phyloP scores from a whole-genome alignment of 495 filamentous ascomycete genomes.

The Aspergillus ostianus region DNA sequence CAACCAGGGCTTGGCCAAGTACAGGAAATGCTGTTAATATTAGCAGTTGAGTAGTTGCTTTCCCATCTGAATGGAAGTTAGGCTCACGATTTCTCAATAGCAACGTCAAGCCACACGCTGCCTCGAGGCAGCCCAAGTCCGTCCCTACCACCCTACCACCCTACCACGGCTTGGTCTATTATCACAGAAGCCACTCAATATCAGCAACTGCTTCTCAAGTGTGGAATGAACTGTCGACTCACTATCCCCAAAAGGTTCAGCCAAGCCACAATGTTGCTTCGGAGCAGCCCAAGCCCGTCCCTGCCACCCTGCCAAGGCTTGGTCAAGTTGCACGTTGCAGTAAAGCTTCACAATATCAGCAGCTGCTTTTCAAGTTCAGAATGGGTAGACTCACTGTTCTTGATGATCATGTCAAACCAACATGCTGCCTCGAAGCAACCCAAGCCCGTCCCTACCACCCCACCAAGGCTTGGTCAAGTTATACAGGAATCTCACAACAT shows the following conservation, averaged over 20 bases:
- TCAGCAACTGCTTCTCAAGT: not conserved
- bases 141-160: constrained; percentile 10
- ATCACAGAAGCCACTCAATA: not conserved
- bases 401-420: too few relatives aligned
- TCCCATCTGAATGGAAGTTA: too few relatives aligned
- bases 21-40: too few relatives aligned
- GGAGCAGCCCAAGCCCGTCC: constrained; percentile 2
- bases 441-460: constrained; percentile 12
- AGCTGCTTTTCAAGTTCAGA: not conserved
- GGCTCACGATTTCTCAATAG: too few relatives aligned
- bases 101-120: too few relatives aligned
- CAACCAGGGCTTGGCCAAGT: not conserved
- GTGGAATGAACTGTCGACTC: not conserved
- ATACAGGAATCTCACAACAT: too few relatives aligned
- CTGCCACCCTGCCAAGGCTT: constrained; percentile 7
- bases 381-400: not conserved
- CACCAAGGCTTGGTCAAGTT: not conserved
- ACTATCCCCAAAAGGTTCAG: not conserved
- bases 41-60: too few relatives aligned
- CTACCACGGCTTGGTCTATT: constrained; percentile 1
- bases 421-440: not conserved
- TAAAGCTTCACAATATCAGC: not conserved
- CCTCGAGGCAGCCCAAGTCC: too few relatives aligned
- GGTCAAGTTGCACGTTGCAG: not conserved
- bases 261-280: too few relatives aligned